Conservation (phyloP, 2,329 filamentous ascomycete species). For the Shiraia bambusicola region DNA sequence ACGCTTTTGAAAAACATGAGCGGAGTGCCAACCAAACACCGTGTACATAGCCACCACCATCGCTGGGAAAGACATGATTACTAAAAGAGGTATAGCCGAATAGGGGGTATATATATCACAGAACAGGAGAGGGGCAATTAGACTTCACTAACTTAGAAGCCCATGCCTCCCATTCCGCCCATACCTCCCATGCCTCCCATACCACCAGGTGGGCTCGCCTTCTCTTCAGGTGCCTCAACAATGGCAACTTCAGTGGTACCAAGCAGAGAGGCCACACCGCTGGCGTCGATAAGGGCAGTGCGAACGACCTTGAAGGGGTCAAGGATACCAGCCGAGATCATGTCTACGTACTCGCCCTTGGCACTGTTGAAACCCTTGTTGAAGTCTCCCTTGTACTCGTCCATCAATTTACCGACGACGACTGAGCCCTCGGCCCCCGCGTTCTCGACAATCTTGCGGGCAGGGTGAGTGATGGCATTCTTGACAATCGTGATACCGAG, state of each 20-base stretch:
- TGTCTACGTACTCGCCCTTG: slow-evolving; percentile 98
- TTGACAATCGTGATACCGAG: slow-evolving; percentile 97
- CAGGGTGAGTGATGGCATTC: slow-evolving; percentile 94
- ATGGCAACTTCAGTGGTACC: slow-evolving; percentile 98
- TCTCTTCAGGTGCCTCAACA: slow-evolving; percentile 93
- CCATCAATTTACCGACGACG: slow-evolving; percentile 95
- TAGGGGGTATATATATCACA: slow-evolving; percentile 31
- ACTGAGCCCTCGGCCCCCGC: slow-evolving; percentile 94
- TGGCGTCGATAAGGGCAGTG: slow-evolving; percentile 91
- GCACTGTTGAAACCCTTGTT: slow-evolving; percentile 97
- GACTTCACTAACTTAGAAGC: slow-evolving; percentile 50
- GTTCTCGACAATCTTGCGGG: slow-evolving; percentile 95
- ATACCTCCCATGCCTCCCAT: slow-evolving; percentile 62
- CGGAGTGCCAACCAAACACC: slow-evolving; percentile 41
- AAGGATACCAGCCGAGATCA: slow-evolving; percentile 95
- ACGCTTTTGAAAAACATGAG: slow-evolving; percentile 42
- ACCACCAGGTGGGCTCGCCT: slow-evolving; percentile 57
- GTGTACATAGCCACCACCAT: slow-evolving; percentile 38
- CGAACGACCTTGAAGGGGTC: slow-evolving; percentile 99
- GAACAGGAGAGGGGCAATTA: slow-evolving; percentile 27
- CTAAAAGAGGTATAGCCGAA: slow-evolving; percentile 39
- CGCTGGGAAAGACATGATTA: slow-evolving; percentile 32
- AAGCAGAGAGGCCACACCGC: slow-evolving; percentile 92
- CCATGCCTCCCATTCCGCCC: slow-evolving; percentile 54
- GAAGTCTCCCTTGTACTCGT: slow-evolving; percentile 89